Evolutionary conservation across 176 grass and related monocot species (phyloP).

Genomic region (Musa troglodytarum): DNA sequence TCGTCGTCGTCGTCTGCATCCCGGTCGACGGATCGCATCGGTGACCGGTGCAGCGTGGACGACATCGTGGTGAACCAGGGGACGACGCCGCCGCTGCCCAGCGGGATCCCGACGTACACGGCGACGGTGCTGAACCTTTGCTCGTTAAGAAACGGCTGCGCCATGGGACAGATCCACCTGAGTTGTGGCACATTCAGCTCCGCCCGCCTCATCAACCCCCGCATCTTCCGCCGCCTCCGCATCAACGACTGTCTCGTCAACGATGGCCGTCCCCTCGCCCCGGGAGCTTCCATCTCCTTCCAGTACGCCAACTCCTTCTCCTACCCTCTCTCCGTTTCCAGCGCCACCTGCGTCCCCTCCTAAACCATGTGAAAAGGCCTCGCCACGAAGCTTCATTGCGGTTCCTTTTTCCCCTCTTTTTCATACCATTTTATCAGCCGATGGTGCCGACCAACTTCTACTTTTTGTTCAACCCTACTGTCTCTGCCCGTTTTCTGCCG

Average conservation of each 20-base stretch:
- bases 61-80: slow-evolving; percentile 41
- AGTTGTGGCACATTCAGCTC: slow-evolving; percentile 87
- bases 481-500: no score
- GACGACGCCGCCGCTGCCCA: slow-evolving; percentile 30
- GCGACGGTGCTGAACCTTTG: slow-evolving; percentile 73
- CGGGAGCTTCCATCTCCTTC: slow-evolving; percentile 57
- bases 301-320: slow-evolving; percentile 72
- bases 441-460: no score
- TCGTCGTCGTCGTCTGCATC: neutral
- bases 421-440: no score
- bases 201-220: slow-evolving; percentile 53
- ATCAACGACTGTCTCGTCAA: slow-evolving; percentile 72
- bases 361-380: no score
- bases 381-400: no score
- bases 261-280: slow-evolving; percentile 49
- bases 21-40: slow-evolving; percentile 15
- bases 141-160: slow-evolving; percentile 16
- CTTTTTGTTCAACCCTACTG: no score
- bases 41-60: slow-evolving; percentile 19
- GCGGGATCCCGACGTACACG: slow-evolving; percentile 57
- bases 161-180: slow-evolving; percentile 59
- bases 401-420: no score
- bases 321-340: slow-evolving; percentile 20
- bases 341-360: slow-evolving; percentile 21
- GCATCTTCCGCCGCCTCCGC: slow-evolving; percentile 53